Evolutionary conservation across 768 basidiomycete genomes (phyloP).

Genomic region (Sutorius australiensis): DNA sequence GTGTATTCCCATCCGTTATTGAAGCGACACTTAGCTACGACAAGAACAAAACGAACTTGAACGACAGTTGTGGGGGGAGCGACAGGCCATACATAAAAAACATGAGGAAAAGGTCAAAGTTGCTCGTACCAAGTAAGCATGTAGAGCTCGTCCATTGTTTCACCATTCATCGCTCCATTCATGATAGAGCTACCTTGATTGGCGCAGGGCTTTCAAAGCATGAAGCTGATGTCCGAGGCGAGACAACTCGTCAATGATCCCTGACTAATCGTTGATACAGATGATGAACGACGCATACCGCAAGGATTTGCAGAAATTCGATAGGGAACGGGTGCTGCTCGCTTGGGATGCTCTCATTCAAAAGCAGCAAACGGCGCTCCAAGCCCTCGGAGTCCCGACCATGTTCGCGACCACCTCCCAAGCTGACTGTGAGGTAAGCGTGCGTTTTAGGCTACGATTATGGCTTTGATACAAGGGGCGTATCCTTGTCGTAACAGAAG

Average conservation of each 20-base stretch:
- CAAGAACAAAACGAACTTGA: conserved; percentile 70
- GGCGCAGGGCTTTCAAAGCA: conserved; percentile 63
- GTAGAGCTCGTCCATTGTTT: neutral
- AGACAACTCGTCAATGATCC: conserved; percentile 1
- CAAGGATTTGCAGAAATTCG: conserved; percentile 64
- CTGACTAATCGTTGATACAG: conserved; percentile 39
- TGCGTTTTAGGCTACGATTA: neutral
- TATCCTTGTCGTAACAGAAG: conserved; percentile 38
- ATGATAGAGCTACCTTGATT: conserved; percentile 60
- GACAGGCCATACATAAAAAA: conserved; percentile 55
- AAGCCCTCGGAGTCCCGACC: conserved; percentile 58
- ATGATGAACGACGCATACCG: conserved; percentile 61
- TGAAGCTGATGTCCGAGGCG: conserved; percentile 42
- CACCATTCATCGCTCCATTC: conserved; percentile 2
- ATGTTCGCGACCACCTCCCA: conserved; percentile 58
- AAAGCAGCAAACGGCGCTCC: conserved; percentile 65
- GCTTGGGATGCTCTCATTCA: conserved; percentile 76
- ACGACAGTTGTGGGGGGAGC: conserved; percentile 62
- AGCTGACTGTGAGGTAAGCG: conserved; percentile 54
- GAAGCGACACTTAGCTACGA: conserved; percentile 49
- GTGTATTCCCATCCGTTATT: conserved; percentile 5
- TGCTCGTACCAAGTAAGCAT: conserved; percentile 59
- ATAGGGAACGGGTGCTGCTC: conserved; percentile 60
- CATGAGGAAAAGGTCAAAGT: conserved; percentile 71
- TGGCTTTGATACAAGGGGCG: neutral